Percentiles rank a stretch among this genome's conserved stretches.
These are phyloP conservation scores for Dactylella cylindrospora DNA, from an alignment of 2,329 filamentous ascomycete genomes.

Conservation along the genomic window DNA sequence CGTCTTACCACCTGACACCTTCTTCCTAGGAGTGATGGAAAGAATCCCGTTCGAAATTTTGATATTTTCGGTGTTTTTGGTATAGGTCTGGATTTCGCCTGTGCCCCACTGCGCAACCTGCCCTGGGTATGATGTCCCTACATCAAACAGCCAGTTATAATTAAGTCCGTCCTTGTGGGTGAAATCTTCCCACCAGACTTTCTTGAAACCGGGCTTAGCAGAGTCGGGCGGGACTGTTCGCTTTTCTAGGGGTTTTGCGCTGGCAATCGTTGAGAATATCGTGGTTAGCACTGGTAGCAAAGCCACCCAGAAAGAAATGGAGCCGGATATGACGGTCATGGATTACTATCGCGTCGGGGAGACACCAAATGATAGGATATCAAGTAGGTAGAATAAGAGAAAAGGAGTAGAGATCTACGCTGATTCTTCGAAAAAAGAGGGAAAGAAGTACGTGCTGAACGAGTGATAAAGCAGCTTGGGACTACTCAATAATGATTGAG, in stretches of 20 bases:
- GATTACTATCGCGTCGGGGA: no score
- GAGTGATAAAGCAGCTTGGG: no score
- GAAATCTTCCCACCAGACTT: slow-evolving; percentile 26
- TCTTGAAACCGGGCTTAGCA: slow-evolving; percentile 9
- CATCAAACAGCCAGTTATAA: slow-evolving; percentile 19
- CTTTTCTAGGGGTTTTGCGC: background rate
- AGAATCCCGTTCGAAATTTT: slow-evolving; percentile 52
- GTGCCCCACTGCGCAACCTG: slow-evolving; percentile 55
- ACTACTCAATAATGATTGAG: no score
- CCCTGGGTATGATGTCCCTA: slow-evolving; percentile 22
- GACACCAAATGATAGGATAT: no score
- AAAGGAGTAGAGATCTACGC: no score
- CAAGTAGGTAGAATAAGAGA: no score
- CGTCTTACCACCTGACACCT: slow-evolving; percentile 40
- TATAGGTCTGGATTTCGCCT: slow-evolving; percentile 57
- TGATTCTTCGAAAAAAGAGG: no score
- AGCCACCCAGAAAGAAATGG: background rate
- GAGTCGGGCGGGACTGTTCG: slow-evolving; percentile 2
- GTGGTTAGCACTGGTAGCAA: slow-evolving; percentile 1
- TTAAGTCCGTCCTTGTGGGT: slow-evolving; percentile 7
- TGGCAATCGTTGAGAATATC: background rate
- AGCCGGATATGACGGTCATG: no score
- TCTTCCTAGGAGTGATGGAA: slow-evolving; percentile 51
- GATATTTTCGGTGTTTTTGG: slow-evolving; percentile 53
- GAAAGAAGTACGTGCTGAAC: no score